Base-by-base conservation (phyloP, 176 grass and related monocot genomes). In the Phyllostachys edulis region DNA sequence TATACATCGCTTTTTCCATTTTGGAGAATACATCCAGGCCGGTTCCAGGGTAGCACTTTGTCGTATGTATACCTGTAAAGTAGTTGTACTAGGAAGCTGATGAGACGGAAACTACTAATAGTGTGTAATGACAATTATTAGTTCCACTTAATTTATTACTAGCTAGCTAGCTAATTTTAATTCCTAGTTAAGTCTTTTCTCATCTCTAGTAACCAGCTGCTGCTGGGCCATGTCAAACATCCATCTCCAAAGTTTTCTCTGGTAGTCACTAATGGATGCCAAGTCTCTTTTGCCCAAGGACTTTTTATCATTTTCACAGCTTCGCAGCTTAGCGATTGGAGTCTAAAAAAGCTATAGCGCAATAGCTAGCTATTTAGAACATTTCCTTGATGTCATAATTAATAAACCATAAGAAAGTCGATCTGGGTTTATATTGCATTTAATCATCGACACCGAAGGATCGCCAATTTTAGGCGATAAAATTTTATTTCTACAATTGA, bases 1-100 rank as follows among this genome's bases (percentile, higher is more conserved):
- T 40, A 5, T n/a, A 59, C 56, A 23, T 29, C 52, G 26, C 8
- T 51, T 83, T 29, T 77, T 67, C 72, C 52, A 5, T 88, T 82
- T 69, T 17, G 80, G 55, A 32, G 51, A 77, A 76, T 81, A 87
- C 72, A 52, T 45, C 72, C 75, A 88, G 21, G 40, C n/a, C n/a
- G n/a, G 50, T 15, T 76, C 18, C 47, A 63, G 5, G 39, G 15
- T 38, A 79, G 18, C 32, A 77, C 24, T 51, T 77, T 76, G 80
- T 44, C 55, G 57, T 88, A 76, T 71, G 23, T 40, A 76, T 67
- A 39, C 60, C 16, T 39, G 67, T 41, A 32, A 64, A 68, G 15
- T 36, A 4, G 67, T 4, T 20, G 60, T 76, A 80, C 76, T 67
- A 85, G 34, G 37, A 60, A 52, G 73, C 66, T 23, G 56, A 26